Evolutionary conservation across 1,139 yeast genomes (phyloP).

Genomic region (Zhuliangozyma blackwelliae): DNA sequence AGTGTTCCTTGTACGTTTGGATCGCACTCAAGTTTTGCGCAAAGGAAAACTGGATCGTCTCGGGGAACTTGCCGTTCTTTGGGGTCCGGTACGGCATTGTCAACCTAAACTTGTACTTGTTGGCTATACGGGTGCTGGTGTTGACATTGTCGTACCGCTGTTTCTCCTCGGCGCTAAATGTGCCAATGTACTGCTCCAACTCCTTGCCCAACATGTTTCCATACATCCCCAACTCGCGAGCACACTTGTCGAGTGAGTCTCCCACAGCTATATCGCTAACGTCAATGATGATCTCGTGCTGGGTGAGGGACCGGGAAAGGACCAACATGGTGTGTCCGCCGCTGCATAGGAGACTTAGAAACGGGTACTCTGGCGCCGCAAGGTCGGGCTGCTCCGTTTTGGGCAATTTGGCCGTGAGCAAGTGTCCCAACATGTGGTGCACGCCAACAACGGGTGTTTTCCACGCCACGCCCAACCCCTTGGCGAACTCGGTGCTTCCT

Average conservation of each 20-base stretch:
- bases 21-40: slow-evolving; percentile 69
- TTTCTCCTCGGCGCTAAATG: slow-evolving; percentile 19
- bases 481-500: slow-evolving; percentile 79
- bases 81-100: slow-evolving; percentile 34
- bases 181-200: slow-evolving; percentile 55
- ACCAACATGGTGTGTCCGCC: slow-evolving; percentile 97
- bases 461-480: slow-evolving; percentile 81
- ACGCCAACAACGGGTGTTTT: slow-evolving; percentile 78
- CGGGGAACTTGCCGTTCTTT: slow-evolving; percentile 26
- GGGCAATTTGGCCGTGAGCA: slow-evolving; percentile 62
- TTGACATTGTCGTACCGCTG: slow-evolving; percentile 18
- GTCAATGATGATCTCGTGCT: slow-evolving; percentile 71
- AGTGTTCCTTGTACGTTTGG: slow-evolving; percentile 19
- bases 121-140: slow-evolving; percentile 17
- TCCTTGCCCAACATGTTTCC: slow-evolving; percentile 89
- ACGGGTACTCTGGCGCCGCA: slow-evolving; percentile 62
- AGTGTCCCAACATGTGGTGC: slow-evolving; percentile 94
- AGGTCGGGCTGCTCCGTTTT: slow-evolving; percentile 28
- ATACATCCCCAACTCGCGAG: slow-evolving; percentile 70
- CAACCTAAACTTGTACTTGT: slow-evolving; percentile 27
- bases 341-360: slow-evolving; percentile 72
- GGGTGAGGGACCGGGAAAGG: slow-evolving; percentile 50
- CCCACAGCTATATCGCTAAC: slow-evolving; percentile 91
- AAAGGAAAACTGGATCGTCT: slow-evolving; percentile 58
- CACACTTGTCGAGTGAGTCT: slow-evolving; percentile 90